phyloP scores from a whole-genome alignment of 345 rosid species.

The Camelina laxa region DNA sequence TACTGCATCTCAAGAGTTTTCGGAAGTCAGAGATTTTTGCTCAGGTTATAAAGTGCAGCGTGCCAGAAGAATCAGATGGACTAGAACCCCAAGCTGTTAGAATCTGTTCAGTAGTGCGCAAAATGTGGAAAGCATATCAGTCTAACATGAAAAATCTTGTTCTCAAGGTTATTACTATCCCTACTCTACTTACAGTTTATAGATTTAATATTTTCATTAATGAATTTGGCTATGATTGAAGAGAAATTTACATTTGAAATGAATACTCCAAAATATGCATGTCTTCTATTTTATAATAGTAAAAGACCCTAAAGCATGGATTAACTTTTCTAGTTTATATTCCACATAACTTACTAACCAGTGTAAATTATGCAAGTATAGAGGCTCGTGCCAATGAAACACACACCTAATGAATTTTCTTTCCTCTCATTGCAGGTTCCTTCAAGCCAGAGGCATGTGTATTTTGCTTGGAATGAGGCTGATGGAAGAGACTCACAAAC shows the following conservation, averaged over 20 bases:
- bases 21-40: slow-evolving; percentile 88
- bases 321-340: not conserved
- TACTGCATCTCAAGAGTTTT: slow-evolving; percentile 85
- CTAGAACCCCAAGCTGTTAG: slow-evolving; percentile 78
- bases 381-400: slow-evolving; percentile 18
- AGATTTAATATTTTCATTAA: not conserved
- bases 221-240: slow-evolving; percentile 23
- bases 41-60: slow-evolving; percentile 78
- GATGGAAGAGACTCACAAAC: slow-evolving; percentile 54
- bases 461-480: slow-evolving; percentile 75
- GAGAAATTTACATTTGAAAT: not conserved
- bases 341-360: not conserved
- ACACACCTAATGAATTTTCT: slow-evolving; percentile 6
- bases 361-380: slow-evolving; percentile 10
- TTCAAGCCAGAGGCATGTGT: slow-evolving; percentile 82
- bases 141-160: slow-evolving; percentile 59
- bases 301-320: slow-evolving; percentile 1
- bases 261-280: not conserved
- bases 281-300: not conserved
- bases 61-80: slow-evolving; percentile 60
- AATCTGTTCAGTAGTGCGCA: slow-evolving; percentile 78
- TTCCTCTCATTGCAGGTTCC: slow-evolving; percentile 67
- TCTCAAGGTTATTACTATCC: slow-evolving; percentile 63
- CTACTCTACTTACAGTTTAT: slow-evolving; percentile 1
- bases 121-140: slow-evolving; percentile 87